A percentile compares a stretch with the other conserved stretches of the same genome.
These are phyloP conservation scores for Citropsis articulata DNA, from an alignment of 345 rosid species.

Conservation along the genomic window DNA sequence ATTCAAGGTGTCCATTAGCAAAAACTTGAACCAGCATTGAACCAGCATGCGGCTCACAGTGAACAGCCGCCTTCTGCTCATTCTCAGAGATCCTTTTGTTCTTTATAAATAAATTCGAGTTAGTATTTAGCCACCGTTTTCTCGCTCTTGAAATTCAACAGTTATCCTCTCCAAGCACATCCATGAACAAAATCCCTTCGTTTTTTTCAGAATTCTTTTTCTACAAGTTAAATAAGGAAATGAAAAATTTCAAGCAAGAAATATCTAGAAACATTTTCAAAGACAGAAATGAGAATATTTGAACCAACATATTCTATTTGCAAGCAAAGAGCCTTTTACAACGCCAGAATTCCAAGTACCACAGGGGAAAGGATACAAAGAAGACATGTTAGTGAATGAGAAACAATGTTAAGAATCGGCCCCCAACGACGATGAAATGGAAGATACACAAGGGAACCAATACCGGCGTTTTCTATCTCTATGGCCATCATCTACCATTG, in stretches of 20 bases:
- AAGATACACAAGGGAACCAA: constrained; percentile 87
- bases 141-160: neutral
- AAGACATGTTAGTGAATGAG: neutral
- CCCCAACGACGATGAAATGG: constrained; percentile 48
- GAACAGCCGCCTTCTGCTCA: neutral
- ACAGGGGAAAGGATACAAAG: neutral
- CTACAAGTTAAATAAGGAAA: neutral
- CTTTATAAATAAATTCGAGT: neutral
- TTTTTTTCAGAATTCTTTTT: too few relatives aligned
- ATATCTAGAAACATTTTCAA: neutral
- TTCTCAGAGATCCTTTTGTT: neutral
- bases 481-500: constrained; percentile 79
- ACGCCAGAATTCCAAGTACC: neutral
- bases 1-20: too few relatives aligned
- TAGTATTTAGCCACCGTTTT: neutral
- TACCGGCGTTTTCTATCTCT: constrained; percentile 63
- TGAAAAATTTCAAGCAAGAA: neutral
- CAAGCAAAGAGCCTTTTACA: neutral
- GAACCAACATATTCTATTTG: neutral
- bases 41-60: neutral
- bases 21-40: neutral
- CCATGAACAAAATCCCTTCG: neutral
- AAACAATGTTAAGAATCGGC: constrained; percentile 27
- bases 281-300: neutral
- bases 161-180: neutral